Percentiles rank a stretch among this genome's conserved stretches.
phyloP scores from a whole-genome alignment of 805 yeast genomes.

The Metschnikowia bowlesiae region DNA sequence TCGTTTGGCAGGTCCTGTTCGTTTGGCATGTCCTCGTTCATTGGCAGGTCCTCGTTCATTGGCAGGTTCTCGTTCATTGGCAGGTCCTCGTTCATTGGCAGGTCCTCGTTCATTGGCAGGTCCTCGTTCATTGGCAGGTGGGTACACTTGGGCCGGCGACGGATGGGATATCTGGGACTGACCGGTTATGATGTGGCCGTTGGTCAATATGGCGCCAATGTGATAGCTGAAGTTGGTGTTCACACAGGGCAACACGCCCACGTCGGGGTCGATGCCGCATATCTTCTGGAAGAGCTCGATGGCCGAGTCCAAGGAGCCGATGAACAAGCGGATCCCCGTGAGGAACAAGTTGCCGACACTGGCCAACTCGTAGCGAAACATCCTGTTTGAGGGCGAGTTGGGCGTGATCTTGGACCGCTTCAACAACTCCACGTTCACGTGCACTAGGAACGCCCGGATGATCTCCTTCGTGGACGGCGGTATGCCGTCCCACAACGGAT shows the following conservation, averaged over 20 bases:
- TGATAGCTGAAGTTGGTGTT: conserved; percentile 84
- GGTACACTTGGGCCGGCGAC: conserved; percentile 20
- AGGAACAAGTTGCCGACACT: conserved; percentile 81
- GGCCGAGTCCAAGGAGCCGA: conserved; percentile 82
- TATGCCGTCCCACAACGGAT: conserved; percentile 59
- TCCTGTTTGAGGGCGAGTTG: conserved; percentile 32
- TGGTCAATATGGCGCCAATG: conserved; percentile 66
- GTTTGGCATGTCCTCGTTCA: conserved; percentile 1
- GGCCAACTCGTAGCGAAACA: conserved; percentile 72
- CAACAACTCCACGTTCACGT: conserved; percentile 71
- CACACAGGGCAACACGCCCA: conserved; percentile 71
- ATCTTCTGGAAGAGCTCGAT: conserved; percentile 69
- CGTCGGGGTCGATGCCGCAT: conserved; percentile 49
- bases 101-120: conserved; percentile 7
- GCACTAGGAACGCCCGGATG: conserved; percentile 70
- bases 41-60: conserved; percentile 11
- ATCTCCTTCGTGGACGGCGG: conserved; percentile 64
- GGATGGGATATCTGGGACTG: conserved; percentile 96
- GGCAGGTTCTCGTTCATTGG: too few relatives aligned
- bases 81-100: too few relatives aligned
- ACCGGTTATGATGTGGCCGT: conserved; percentile 77
- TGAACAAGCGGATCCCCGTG: conserved; percentile 75
- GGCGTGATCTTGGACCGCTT: conserved; percentile 51
- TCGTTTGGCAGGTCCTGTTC: conserved; percentile 9
- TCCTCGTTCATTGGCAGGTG: conserved; percentile 17